A percentile compares a stretch with the other conserved stretches of the same genome.
Evolutionary conservation across 768 basidiomycete genomes (phyloP).

Genomic region (Scleroderma citrinum): DNA sequence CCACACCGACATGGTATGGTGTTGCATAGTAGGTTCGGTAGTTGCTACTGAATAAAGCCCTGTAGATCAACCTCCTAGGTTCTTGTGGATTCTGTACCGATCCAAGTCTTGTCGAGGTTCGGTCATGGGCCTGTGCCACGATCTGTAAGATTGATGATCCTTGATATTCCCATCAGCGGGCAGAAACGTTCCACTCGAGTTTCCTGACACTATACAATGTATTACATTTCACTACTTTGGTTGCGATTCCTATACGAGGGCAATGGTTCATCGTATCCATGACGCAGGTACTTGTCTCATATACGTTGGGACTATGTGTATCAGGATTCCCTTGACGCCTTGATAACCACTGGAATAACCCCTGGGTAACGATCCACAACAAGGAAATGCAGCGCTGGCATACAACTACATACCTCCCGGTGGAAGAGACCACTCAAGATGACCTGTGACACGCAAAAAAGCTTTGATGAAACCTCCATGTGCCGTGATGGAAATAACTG

Average conservation of each 20-base stretch:
- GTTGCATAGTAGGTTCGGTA: too few species aligned
- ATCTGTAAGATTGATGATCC: too few species aligned
- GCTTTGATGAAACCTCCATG: constrained; percentile 60
- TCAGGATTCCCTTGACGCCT: constrained; percentile 4
- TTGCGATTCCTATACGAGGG: not conserved
- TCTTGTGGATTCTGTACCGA: too few species aligned
- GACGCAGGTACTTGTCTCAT: not conserved
- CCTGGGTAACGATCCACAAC: constrained; percentile 17
- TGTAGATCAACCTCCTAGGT: too few species aligned
- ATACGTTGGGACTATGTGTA: not conserved
- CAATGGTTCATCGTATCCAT: not conserved
- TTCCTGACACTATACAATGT: not conserved
- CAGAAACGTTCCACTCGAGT: too few species aligned
- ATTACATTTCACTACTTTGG: too few species aligned
- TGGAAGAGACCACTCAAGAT: constrained; percentile 41
- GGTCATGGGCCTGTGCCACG: too few species aligned
- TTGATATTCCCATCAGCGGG: too few species aligned
- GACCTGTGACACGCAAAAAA: constrained; percentile 43
- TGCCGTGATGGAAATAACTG: constrained; percentile 63
- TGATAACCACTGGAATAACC: constrained; percentile 19
- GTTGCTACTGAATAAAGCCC: too few species aligned
- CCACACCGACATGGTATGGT: too few species aligned
- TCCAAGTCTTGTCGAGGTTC: too few species aligned
- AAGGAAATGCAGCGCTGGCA: not conserved
- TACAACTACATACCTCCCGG: constrained; percentile 53